phyloP scores from a whole-genome alignment of 148 eudicot species.

The Diospyros kaki region DNA sequence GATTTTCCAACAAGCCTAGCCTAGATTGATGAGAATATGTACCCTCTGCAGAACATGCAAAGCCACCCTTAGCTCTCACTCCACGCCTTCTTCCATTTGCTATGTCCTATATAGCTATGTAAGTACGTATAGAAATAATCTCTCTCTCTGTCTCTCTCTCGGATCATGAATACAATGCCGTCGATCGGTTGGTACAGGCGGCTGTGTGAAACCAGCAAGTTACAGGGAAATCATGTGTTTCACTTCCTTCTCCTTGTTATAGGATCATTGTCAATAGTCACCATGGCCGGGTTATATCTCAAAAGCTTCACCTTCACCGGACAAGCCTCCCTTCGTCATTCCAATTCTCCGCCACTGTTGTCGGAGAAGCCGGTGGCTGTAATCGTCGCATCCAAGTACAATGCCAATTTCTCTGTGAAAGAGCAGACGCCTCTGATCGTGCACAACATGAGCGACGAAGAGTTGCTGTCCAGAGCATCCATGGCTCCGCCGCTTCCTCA shows the following conservation, averaged over 20 bases:
- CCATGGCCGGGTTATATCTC: slow-evolving; percentile 32
- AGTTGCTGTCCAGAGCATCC: slow-evolving; percentile 49
- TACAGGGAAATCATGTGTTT: slow-evolving; percentile 13
- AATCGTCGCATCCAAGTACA: not conserved
- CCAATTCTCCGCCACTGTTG: slow-evolving; percentile 2
- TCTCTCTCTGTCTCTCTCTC: slow-evolving; percentile 2
- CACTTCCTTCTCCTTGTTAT: slow-evolving; percentile 35
- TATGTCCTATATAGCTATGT: no score
- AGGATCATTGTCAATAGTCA: slow-evolving; percentile 55
- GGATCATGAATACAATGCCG: not conserved
- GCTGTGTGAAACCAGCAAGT: not conserved
- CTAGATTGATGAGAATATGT: no score
- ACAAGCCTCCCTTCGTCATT: not conserved
- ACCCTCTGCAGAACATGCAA: no score
- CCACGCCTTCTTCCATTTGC: no score
- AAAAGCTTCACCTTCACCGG: slow-evolving; percentile 20
- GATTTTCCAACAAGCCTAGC: no score
- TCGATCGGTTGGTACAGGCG: not conserved
- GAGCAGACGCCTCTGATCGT: slow-evolving; percentile 4
- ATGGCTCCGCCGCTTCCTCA: slow-evolving; percentile 26
- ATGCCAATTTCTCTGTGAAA: not conserved
- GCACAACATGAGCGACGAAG: slow-evolving; percentile 61
- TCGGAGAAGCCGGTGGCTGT: not conserved
- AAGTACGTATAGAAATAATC: no score
- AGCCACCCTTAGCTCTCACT: no score